Percentiles rank a stretch among this genome's conserved stretches.
Conservation (phyloP, 331 rosid genomes). For the Stylosanthes scabra region DNA sequence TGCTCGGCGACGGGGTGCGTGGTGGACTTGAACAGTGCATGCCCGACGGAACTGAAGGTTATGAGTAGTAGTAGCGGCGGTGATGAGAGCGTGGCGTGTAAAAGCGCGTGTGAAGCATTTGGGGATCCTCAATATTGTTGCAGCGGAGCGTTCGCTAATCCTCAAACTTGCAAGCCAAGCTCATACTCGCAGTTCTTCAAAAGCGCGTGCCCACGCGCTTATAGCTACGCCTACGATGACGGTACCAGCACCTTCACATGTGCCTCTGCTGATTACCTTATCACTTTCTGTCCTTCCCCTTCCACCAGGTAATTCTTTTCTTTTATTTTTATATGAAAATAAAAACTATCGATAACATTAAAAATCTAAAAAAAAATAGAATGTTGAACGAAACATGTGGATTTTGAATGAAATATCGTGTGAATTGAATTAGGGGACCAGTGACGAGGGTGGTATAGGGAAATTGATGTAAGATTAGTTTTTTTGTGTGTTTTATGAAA, state of each 20-base stretch:
- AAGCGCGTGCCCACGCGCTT: constrained; percentile 83
- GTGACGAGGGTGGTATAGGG: constrained; percentile 20
- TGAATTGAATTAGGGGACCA: constrained; percentile 41
- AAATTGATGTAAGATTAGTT: no score
- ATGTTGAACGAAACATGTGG: no score
- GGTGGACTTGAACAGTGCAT: constrained; percentile 61
- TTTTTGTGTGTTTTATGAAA: neutral
- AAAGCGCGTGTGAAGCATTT: constrained; percentile 91
- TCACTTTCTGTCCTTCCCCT: constrained; percentile 69
- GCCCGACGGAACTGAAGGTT: constrained; percentile 76
- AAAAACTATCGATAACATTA: no score
- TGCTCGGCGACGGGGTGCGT: constrained; percentile 77
- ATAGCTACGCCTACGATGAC: constrained; percentile 90
- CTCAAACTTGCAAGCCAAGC: constrained; percentile 78
- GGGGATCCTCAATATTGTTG: constrained; percentile 82
- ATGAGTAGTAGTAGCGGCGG: constrained; percentile 33
- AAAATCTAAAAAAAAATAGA: no score
- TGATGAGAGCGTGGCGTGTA: constrained; percentile 71
- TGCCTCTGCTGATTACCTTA: constrained; percentile 63
- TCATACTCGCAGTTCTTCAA: constrained; percentile 74
- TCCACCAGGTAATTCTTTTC: constrained; percentile 60
- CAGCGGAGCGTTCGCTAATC: constrained; percentile 70
- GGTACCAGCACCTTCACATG: constrained; percentile 94
- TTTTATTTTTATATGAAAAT: no score
- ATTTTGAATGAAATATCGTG: no score